Percentiles rank a stretch among this genome's conserved stretches.
phyloP scores from a whole-genome alignment of 768 basidiomycete species.

The Tricholoma sp. region DNA sequence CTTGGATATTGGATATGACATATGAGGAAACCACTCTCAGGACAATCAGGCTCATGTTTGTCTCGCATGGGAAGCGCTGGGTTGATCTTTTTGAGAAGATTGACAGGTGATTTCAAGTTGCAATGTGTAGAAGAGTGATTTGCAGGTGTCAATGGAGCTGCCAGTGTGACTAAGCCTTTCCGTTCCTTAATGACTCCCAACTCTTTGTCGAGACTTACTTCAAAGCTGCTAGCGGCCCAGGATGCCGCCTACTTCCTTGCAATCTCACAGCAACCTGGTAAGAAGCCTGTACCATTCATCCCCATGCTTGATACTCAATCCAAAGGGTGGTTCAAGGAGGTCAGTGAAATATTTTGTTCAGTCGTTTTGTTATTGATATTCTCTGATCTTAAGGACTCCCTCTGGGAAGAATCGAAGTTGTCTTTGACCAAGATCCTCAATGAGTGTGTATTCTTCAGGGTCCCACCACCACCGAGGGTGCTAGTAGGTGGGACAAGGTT shows the following conservation, averaged over 20 bases:
- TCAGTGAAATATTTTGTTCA: not conserved
- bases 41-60: too few species aligned
- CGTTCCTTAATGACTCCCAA: slow-evolving; percentile 74
- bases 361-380: too few species aligned
- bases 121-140: slow-evolving; percentile 91
- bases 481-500: too few species aligned
- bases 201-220: slow-evolving; percentile 81
- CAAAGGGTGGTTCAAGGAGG: too few species aligned
- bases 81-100: slow-evolving; percentile 89
- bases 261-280: too few species aligned
- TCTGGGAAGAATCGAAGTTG: slow-evolving; percentile 99
- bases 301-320: too few species aligned
- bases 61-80: too few species aligned
- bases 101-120: slow-evolving; percentile 96
- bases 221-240: slow-evolving; percentile 85
- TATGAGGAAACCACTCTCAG: slow-evolving; percentile 94
- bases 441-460: slow-evolving; percentile 97
- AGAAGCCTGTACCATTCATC: too few species aligned
- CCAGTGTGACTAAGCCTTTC: slow-evolving; percentile 79
- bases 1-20: slow-evolving; percentile 96
- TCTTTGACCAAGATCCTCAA: slow-evolving; percentile 98
- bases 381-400: too few species aligned
- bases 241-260: slow-evolving; percentile 94
- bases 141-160: too few species aligned
- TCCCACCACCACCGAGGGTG: slow-evolving; percentile 88